Evolutionary conservation across 139 green algal species (phyloP), one percentile per base, ranked within the genome.

Genomic region (Spirogloea muscicola): DNA sequence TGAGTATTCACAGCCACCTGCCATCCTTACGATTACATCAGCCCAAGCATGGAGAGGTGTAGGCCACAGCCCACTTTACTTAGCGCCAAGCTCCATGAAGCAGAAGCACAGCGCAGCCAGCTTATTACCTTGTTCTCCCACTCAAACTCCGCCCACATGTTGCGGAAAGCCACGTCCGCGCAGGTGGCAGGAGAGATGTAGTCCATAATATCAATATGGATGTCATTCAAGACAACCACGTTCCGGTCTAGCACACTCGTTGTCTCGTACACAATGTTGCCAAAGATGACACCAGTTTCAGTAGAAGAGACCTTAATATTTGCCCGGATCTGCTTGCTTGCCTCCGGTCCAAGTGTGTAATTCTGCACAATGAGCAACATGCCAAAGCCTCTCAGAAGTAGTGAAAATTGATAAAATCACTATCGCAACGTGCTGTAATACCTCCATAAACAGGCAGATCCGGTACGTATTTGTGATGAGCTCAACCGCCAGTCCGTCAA

Each of bases 181-280:
- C 90, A 96, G 40, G 62, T 75, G 1, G 94, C 94, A 1, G 94
- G 93, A 25, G 68, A 83, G 85, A 99, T 98, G 90, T 98, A 99
- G 87, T 99, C 94, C 91, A 98, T 97, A 85, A 99, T 98, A 86
- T 99, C 94, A 71, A 99, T 96, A 88, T 99, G 94, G 76, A 99
- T 94, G 87, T 99, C 94, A 63, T 92, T 93, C 4, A 99, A 88
- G 62, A 99, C 94, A 29, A 99, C 92, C 61, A 99, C 92, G 38
- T 80, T 88, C 61, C 87, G 82, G 44, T 91, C 84, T 84, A 27
- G 72, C 41, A 36, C 77, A 66, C 43, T 90, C 1, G 86, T 93
- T 55, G 82, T 85, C 82, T 98, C 94, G 58, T 96, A 98, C 55
- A 98, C 93, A 40, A 99, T 91, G 88, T 98, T 98, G 75, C 94